These are phyloP conservation scores for Sporothrix brasiliensis DNA, from an alignment of 2,329 filamentous ascomycete species.

Conservation along the genomic window DNA sequence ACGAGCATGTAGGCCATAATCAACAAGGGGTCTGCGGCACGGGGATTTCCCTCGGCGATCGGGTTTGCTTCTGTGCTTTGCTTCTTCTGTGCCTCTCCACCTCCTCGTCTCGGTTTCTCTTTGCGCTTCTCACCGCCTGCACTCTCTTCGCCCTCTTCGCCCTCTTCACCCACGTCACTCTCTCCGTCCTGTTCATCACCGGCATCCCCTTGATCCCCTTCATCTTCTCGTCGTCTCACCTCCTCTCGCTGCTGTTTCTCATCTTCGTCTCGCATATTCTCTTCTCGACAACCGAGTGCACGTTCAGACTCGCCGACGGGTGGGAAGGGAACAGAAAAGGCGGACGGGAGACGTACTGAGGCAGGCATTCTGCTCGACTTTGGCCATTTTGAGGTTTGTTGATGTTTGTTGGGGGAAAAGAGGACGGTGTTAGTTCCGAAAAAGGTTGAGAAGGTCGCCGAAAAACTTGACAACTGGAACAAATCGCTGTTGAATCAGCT, in stretches of 20 bases:
- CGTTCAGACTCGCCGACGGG: constrained; percentile 29
- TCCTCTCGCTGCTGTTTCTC: constrained; percentile 17
- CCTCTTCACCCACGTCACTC: neutral
- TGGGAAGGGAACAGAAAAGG: constrained; percentile 31
- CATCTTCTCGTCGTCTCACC: neutral
- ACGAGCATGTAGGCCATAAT: constrained; percentile 56
- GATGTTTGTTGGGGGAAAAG: neutral
- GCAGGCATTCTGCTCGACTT: constrained; percentile 63
- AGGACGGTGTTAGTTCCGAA: no score
- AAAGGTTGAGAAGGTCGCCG: neutral
- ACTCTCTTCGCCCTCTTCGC: neutral
- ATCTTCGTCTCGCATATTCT: constrained; percentile 45
- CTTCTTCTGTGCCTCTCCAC: neutral
- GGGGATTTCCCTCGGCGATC: neutral
- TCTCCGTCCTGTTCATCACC: neutral
- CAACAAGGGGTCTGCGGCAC: constrained; percentile 46
- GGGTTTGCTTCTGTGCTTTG: neutral
- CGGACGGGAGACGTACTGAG: constrained; percentile 58
- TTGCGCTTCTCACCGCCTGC: neutral
- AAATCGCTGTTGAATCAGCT: neutral
- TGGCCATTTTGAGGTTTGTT: constrained; percentile 49
- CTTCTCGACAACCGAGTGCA: constrained; percentile 61
- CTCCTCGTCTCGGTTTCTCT: neutral
- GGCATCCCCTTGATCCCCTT: neutral
- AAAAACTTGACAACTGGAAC: constrained; percentile 17